phyloP scores from a whole-genome alignment of 345 rosid genomes.

The Lumnitzera racemosa region DNA sequence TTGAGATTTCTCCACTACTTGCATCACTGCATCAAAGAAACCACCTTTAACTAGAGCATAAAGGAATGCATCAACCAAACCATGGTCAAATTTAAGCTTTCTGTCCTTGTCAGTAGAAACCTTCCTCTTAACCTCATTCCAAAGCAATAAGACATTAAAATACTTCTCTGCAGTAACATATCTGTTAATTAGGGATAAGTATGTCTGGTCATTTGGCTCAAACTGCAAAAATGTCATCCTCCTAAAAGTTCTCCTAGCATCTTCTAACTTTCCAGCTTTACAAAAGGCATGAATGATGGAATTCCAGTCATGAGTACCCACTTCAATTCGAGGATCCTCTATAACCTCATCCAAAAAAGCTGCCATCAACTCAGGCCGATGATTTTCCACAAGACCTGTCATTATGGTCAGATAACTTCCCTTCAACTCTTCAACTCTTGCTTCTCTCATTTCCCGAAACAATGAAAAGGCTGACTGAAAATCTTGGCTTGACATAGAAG shows the following conservation, averaged over 20 bases:
- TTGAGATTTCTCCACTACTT: constrained; percentile 85
- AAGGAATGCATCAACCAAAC: constrained; percentile 79
- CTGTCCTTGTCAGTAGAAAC: constrained; percentile 39
- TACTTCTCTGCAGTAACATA: constrained; percentile 73
- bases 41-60: constrained; percentile 94
- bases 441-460: constrained; percentile 89
- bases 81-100: constrained; percentile 45
- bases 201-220: constrained; percentile 22
- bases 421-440: constrained; percentile 48
- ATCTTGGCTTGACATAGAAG: constrained; percentile 91
- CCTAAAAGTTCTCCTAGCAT: constrained; percentile 67
- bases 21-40: constrained; percentile 96
- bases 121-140: constrained; percentile 82
- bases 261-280: constrained; percentile 81
- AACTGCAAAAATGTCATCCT: constrained; percentile 30
- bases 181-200: constrained; percentile 76
- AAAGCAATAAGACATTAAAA: constrained; percentile 61
- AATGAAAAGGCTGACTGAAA: constrained; percentile 80
- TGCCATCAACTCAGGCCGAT: constrained; percentile 84
- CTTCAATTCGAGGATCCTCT: constrained; percentile 84
- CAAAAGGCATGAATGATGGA: constrained; percentile 94
- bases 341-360: constrained; percentile 87
- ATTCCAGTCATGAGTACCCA: constrained; percentile 95
- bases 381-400: constrained; percentile 81
- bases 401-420: constrained; percentile 82